phyloP scores from a whole-genome alignment of 192 early-diverging fungal genomes.

The Coemansia umbellata region DNA sequence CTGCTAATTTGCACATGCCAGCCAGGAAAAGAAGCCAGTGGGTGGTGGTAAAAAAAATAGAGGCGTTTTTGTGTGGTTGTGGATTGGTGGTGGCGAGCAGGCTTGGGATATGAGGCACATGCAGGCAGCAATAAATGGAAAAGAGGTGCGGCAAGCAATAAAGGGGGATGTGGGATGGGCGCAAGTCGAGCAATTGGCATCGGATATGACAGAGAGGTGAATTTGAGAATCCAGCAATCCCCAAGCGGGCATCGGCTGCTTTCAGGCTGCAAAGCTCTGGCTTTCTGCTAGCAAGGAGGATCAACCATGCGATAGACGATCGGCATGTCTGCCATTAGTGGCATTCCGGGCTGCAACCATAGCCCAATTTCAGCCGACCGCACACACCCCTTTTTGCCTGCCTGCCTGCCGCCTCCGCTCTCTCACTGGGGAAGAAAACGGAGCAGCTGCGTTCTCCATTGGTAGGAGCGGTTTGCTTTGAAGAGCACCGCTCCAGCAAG shows the following conservation, averaged over 20 bases:
- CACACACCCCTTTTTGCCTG: no score
- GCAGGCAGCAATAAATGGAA: neutral
- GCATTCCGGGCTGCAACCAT: conserved; percentile 4
- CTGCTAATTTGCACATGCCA: no score
- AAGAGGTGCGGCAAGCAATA: no score
- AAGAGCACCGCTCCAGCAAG: no score
- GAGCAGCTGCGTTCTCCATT: no score
- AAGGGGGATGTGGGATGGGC: neutral
- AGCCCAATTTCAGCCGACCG: neutral
- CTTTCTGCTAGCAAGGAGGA: conserved; percentile 10
- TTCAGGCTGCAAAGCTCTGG: conserved; percentile 8
- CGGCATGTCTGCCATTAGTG: conserved; percentile 20
- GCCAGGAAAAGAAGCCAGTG: no score
- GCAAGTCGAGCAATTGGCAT: neutral
- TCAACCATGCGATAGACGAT: conserved; percentile 42
- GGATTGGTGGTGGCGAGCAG: neutral
- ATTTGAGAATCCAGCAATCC: conserved; percentile 30
- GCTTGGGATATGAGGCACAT: neutral
- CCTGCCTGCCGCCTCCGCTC: no score
- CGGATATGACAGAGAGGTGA: conserved; percentile 12
- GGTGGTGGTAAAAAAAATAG: no score
- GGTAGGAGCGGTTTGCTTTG: no score
- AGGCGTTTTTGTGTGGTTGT: no score
- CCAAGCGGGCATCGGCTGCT: neutral
- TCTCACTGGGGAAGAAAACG: no score